Evolutionary conservation across 768 basidiomycete species (phyloP).

Genomic region (Amanita pallidorosea): DNA sequence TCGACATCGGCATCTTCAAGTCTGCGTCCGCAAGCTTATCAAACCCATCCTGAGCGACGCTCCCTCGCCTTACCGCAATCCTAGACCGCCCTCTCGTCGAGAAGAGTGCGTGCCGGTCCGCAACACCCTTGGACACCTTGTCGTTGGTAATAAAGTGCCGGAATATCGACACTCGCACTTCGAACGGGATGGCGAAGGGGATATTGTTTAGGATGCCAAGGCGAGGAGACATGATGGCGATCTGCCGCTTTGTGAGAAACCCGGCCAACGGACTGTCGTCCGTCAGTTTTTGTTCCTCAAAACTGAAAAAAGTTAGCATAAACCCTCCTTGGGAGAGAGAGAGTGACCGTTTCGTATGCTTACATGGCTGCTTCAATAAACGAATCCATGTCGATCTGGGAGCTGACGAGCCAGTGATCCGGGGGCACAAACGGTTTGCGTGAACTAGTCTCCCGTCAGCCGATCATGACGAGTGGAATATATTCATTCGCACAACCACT

Average conservation of each 20-base stretch:
- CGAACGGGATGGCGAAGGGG: slow-evolving; percentile 92
- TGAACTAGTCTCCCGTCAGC: slow-evolving; percentile 41
- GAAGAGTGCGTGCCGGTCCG: slow-evolving; percentile 8
- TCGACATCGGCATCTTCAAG: slow-evolving; percentile 75
- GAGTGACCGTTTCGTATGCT: slow-evolving; percentile 15
- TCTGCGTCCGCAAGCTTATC: slow-evolving; percentile 68
- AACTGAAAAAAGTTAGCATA: slow-evolving; percentile 5
- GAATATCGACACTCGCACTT: slow-evolving; percentile 84
- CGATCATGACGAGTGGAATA: slow-evolving; percentile 7
- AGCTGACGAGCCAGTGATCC: slow-evolving; percentile 74
- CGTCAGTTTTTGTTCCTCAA: slow-evolving; percentile 11
- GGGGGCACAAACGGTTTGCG: slow-evolving; percentile 74
- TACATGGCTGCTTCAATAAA: slow-evolving; percentile 88
- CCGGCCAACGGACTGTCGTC: slow-evolving; percentile 7
- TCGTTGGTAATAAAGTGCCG: slow-evolving; percentile 73
- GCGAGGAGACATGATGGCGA: slow-evolving; percentile 71
- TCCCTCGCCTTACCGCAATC: slow-evolving; percentile 58
- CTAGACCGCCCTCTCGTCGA: slow-evolving; percentile 16
- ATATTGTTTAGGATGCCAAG: slow-evolving; percentile 91
- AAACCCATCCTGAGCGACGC: slow-evolving; percentile 87
- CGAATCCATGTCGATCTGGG: slow-evolving; percentile 31
- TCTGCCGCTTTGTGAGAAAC: slow-evolving; percentile 51
- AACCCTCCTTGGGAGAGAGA: too few species aligned
- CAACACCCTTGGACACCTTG: slow-evolving; percentile 15
- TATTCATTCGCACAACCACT: slow-evolving; percentile 19